These are phyloP conservation scores for Phytophthora ramorum DNA, from an alignment of 352 stramenopile species.

Conservation along the genomic window DNA sequence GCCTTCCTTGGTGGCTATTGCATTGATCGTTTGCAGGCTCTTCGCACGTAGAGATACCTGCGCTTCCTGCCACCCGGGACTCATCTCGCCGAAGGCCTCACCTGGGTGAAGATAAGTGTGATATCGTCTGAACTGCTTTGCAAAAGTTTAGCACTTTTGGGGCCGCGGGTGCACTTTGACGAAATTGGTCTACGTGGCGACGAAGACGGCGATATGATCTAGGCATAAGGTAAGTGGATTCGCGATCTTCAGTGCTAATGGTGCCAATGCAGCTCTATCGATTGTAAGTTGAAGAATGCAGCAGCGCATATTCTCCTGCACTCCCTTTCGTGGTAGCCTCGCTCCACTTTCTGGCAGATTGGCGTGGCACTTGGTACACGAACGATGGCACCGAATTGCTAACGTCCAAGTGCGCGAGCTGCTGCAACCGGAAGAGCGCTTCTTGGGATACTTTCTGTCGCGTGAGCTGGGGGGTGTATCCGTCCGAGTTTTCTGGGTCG, in stretches of 20 bases:
- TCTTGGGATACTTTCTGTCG: constrained; percentile 14
- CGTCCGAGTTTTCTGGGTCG: constrained; percentile 6
- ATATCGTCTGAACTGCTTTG: too few species aligned
- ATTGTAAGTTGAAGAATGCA: constrained; percentile 1
- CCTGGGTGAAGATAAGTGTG: too few species aligned
- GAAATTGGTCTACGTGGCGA: too few species aligned
- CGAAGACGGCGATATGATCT: constrained; percentile 67
- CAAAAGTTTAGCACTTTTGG: too few species aligned
- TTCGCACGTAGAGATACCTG: too few species aligned
- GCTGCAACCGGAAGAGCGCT: constrained; percentile 18
- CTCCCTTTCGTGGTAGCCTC: constrained; percentile 20
- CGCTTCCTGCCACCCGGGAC: too few species aligned
- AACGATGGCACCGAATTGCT: constrained; percentile 19
- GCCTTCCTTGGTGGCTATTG: too few species aligned
- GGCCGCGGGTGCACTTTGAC: too few species aligned
- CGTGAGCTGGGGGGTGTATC: constrained; percentile 8
- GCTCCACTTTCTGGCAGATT: constrained; percentile 25
- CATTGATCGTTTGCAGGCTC: too few species aligned
- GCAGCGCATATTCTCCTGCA: background rate
- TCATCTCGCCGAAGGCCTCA: too few species aligned
- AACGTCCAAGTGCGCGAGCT: constrained; percentile 28
- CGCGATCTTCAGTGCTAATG: background rate
- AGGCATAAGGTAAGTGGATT: constrained; percentile 4
- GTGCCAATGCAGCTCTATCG: constrained; percentile 4
- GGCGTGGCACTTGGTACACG: constrained; percentile 14